Evolutionary conservation across 2,329 filamentous ascomycete genomes (phyloP).

Genomic region (Hypoxylon sp.): DNA sequence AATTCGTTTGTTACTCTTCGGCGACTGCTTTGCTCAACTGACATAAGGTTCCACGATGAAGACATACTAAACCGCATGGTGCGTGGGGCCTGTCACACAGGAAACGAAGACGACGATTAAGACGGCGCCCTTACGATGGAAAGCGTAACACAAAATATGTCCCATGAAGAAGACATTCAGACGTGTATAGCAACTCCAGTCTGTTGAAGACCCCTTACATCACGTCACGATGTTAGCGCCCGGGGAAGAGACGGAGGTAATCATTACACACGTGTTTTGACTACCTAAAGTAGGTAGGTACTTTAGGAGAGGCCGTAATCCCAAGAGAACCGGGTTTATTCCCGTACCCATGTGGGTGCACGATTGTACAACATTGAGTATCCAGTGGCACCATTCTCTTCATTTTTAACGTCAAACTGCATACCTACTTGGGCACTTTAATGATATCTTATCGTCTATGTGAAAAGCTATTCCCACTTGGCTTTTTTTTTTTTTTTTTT

Average conservation of each 20-base stretch:
- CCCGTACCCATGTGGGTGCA: neutral
- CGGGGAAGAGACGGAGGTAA: neutral
- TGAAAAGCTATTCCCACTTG: neutral
- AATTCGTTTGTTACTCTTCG: neutral
- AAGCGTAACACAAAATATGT: neutral
- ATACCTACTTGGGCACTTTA: neutral
- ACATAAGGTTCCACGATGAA: neutral
- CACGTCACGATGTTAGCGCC: neutral
- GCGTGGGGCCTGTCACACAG: neutral
- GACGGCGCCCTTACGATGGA: neutral
- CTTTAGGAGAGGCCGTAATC: neutral
- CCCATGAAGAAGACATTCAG: neutral
- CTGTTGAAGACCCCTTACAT: neutral
- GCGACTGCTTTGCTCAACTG: neutral
- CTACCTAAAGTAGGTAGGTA: too few species aligned
- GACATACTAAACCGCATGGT: neutral
- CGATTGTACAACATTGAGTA: neutral
- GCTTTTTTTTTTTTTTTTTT: too few species aligned
- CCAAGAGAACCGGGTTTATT: neutral
- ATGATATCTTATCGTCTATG: neutral
- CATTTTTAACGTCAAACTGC: neutral
- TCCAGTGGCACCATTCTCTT: neutral
- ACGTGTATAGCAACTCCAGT: neutral
- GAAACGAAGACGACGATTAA: neutral
- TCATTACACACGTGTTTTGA: neutral